phyloP scores from a whole-genome alignment of 306 rosid species.

The Vigna radiata region DNA sequence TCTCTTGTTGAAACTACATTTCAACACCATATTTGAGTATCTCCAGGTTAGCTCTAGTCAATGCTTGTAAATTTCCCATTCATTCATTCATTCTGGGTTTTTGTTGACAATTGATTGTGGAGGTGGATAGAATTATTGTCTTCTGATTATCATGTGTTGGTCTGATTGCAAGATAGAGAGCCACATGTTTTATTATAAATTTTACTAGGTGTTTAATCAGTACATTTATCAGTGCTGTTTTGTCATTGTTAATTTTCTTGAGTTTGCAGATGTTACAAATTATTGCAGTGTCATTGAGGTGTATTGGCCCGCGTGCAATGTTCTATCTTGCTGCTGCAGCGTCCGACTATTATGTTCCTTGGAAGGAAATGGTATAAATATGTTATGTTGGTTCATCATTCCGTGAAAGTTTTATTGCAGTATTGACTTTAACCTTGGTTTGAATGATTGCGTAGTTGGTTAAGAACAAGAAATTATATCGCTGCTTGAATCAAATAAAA shows the following conservation, averaged over 20 bases:
- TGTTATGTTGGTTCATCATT: slow-evolving; percentile 38
- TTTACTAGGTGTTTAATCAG: slow-evolving; percentile 18
- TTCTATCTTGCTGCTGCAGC: slow-evolving; percentile 98
- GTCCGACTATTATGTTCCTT: slow-evolving; percentile 92
- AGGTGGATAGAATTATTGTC: slow-evolving; percentile 15
- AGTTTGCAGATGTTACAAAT: slow-evolving; percentile 74
- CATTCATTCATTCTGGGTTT: slow-evolving; percentile 10
- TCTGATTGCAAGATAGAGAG: slow-evolving; percentile 30
- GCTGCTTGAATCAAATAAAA: slow-evolving; percentile 23
- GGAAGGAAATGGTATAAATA: slow-evolving; percentile 88
- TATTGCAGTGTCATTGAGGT: slow-evolving; percentile 58
- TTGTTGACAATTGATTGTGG: slow-evolving; percentile 10
- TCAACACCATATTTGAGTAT: slow-evolving; percentile 91
- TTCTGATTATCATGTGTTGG: slow-evolving; percentile 18
- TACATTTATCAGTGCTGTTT: slow-evolving; percentile 24
- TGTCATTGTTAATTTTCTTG: slow-evolving; percentile 12
- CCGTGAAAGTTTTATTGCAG: not conserved
- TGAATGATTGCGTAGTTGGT: slow-evolving; percentile 26
- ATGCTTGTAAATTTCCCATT: slow-evolving; percentile 29
- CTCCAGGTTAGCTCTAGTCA: slow-evolving; percentile 74
- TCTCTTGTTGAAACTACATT: slow-evolving; percentile 77
- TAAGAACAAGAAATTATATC: slow-evolving; percentile 6
- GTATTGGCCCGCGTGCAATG: slow-evolving; percentile 65
- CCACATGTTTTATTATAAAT: slow-evolving; percentile 30
- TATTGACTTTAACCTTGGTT: slow-evolving; percentile 26